A percentile compares a stretch with the other conserved stretches of the same genome.
phyloP scores from a whole-genome alignment of 31 red algal species.

The Asparagopsis taxiformis region DNA sequence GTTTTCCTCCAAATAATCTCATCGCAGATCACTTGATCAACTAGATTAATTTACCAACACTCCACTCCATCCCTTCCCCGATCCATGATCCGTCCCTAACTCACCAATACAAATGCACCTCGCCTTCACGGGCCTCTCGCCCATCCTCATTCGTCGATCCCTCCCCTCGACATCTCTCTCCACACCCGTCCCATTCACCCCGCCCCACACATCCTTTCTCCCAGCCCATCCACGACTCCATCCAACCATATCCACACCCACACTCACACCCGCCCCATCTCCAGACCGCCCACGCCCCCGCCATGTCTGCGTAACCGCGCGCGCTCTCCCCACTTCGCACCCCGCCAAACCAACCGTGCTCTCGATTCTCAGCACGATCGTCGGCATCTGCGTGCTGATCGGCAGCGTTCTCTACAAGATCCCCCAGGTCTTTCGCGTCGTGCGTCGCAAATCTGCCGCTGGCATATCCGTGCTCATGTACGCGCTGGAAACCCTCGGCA shows the following conservation, averaged over 20 bases:
- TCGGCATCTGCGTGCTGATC: slow-evolving; percentile 77
- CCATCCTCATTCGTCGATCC: no score
- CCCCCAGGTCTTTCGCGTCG: slow-evolving; percentile 80
- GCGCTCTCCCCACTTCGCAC: background rate
- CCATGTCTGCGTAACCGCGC: no score
- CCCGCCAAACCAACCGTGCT: background rate
- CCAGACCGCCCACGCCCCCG: no score
- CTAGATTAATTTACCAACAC: no score
- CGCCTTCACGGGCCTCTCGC: no score
- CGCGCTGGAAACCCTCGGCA: slow-evolving; percentile 78
- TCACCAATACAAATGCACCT: no score
- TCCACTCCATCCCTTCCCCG: no score
- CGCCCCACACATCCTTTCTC: slow-evolving; percentile 1
- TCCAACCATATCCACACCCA: background rate
- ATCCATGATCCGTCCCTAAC: no score
- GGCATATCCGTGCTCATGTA: slow-evolving; percentile 86
- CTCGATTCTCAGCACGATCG: slow-evolving; percentile 43
- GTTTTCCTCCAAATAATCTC: no score
- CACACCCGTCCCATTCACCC: background rate
- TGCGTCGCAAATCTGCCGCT: slow-evolving; percentile 33
- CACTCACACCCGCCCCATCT: background rate
- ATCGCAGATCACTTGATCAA: no score
- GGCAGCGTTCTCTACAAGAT: slow-evolving; percentile 92
- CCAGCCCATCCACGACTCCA: background rate
- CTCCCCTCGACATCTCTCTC: background rate